Percentiles rank a stretch among this genome's conserved stretches.
Evolutionary conservation across 2,329 filamentous ascomycete genomes (phyloP).

Genomic region (Exserohilum rostratum): DNA sequence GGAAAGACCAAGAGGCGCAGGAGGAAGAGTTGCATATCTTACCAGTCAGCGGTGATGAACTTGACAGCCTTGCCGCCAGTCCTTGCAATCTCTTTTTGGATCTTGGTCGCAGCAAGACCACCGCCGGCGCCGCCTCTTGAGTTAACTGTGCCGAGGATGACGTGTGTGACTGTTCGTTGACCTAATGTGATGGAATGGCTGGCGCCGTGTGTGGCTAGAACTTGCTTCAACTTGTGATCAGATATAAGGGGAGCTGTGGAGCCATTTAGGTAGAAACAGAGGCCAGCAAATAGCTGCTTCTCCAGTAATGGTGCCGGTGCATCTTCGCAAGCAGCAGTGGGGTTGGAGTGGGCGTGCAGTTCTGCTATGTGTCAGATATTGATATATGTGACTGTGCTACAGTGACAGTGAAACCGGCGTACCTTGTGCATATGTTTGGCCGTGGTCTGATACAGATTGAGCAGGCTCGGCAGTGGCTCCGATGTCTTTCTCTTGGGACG

Average conservation of each 20-base stretch:
- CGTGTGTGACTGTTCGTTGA: conserved; percentile 79
- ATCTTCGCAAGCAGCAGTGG: not conserved
- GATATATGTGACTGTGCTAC: not conserved
- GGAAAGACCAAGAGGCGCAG: no score
- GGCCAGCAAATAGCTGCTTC: conserved; percentile 68
- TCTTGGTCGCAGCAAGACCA: conserved; percentile 75
- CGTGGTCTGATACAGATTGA: not conserved
- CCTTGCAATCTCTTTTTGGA: conserved; percentile 77
- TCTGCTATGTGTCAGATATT: not conserved
- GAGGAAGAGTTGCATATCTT: conserved; percentile 18
- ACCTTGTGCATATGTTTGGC: conserved; percentile 7
- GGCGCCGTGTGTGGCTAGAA: conserved; percentile 77
- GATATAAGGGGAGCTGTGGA: conserved; percentile 81
- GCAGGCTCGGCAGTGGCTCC: not conserved
- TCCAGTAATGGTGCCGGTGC: conserved; percentile 12
- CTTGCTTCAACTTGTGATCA: conserved; percentile 82
- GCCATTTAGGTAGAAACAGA: conserved; percentile 85
- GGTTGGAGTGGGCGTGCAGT: not conserved
- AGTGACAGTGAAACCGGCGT: not conserved
- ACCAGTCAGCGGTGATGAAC: conserved; percentile 82
- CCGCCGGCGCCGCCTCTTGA: conserved; percentile 66
- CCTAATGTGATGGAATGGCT: conserved; percentile 72
- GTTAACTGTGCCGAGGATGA: conserved; percentile 68
- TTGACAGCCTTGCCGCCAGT: conserved; percentile 73
- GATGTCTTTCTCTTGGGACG: conserved; percentile 9